Evolutionary conservation across 2,329 filamentous ascomycete genomes (phyloP), one percentile per base, ranked within the genome.

Genomic region (Aspergillus pseudoterreus): DNA sequence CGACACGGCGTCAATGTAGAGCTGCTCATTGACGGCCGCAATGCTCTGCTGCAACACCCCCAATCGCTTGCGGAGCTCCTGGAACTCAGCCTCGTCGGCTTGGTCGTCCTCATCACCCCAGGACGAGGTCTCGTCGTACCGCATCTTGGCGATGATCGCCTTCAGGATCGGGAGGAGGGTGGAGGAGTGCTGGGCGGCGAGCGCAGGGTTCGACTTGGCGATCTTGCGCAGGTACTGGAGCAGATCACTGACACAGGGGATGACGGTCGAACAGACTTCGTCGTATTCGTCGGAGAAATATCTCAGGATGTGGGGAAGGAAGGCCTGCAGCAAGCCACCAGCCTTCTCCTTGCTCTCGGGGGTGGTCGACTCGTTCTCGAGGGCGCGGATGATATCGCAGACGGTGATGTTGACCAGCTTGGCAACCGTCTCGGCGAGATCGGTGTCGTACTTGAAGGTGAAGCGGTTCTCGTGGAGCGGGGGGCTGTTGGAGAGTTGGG

Each of bases 201-300:
- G 78, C 17, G 83, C 78, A 11, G 78, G 77, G 33, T 78, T 81
- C 47, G 74, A 70, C 63, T 82, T 84, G 56, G 86, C 82, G 35
- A 91, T 78, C 71, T 92, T 95, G 51, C 94, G 87, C 58, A 97
- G 82, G 69, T 95, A 92, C 24, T 90, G 91, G 54, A 99, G 82
- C 45, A 97, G 82, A 64, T 99, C 95, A 45, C 90, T 96, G 50
- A 97, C 83, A 35, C 90, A 92, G 19, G 92, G 89, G 55, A 99
- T 95, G 52, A 97, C 90, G 11, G 90, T 94, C 33, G 92, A 95
- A 77, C 94, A 97, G 60, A 99, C 87, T 75, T 99, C 94, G 71
- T 99, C 94, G 70, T 95, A 99, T 68, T 99, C 92, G 71, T 99
- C 94, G 21, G 91, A 88, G 74, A 99, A 96, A 77, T 96, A 96